Evolutionary conservation across 2,329 filamentous ascomycete genomes (phyloP), one percentile per base, ranked within the genome.

Genomic region (Trichoderma sp.): DNA sequence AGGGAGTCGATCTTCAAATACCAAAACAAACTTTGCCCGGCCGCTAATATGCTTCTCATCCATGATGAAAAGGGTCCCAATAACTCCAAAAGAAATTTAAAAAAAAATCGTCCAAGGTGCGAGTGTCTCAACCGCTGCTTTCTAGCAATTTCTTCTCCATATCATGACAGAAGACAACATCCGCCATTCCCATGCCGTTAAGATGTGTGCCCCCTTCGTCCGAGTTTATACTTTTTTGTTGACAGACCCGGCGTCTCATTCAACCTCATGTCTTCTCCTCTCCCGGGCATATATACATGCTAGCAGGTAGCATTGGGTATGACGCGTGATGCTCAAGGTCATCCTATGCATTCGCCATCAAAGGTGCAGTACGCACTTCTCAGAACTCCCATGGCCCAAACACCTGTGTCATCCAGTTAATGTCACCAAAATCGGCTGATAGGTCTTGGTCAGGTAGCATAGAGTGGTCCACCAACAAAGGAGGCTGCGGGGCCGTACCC

Each of bases 391-490:
- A 82, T 5, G 81, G 79, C 1, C 80, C 79, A 75, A 82, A 82
- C 6, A 81, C 77, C 53, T 82, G 81, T 18, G 79, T 77, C 79
- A 82, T 82, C 81, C 81, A 82, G 21, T 77, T 74, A 62, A 82
- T 73, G 72, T 82, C 81, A 7, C 75, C 76, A 58, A 82, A 79
- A 67, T 82, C 80, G 60, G 75, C 74, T 7, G 74, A 76, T 74
- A 78, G 39, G 34, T 72, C 66, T 68, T 72, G 21, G 68, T 74
- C 28, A 36, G 74, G 34, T 34, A 77, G 67, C 57, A 75, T 73
- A 21, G 66, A 43, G 32, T 64, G 34, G 21, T 71, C 63, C 11
- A 47, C 70, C 57, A 66, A 24, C 51, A 65, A n/a, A 0, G 61
- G n/a, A n/a, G 67, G 70, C 69, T 71, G 72, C 24, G 53, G 56